Evolutionary conservation across 257 asterid genomes (phyloP), one percentile per base, ranked within the genome.

Genomic region (Rauvolfia tetraphylla): DNA sequence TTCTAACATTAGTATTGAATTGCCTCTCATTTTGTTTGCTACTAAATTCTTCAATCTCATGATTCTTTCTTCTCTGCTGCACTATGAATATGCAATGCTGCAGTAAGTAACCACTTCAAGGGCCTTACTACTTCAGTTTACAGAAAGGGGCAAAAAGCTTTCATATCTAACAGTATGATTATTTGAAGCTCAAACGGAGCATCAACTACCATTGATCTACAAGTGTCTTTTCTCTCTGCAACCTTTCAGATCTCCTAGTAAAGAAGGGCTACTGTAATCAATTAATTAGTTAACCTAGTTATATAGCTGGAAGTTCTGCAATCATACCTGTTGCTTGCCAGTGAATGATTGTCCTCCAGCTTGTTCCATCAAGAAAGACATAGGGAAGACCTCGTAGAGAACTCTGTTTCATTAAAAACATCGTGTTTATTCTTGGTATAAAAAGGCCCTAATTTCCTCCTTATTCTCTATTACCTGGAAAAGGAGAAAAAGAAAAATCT

Each of bases 301-400:
- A n/a, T 7, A 3, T n/a, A 69, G n/a, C 38, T 57, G n/a, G 22
- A 42, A 46, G 17, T 29, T 71, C 33, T 25, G 25, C 1, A 33
- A 12, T 23, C 13, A 58, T 88, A 91, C 99, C 91, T 96, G 79
- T 56, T 86, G 84, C 84, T 95, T 92, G 81, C 99, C 99, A 0
- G 99, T 92, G 75, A 95, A 95, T 3, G 99, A 84, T 72, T 95
- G 98, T 41, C 99, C 99, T 75, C 99, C 98, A 0, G 99, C 99
- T 89, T 95, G 94, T 86, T 95, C 99, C 91, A 95, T 87, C 92
- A 95, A 85, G 86, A 86, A 95, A 41, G 99, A 88, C 99, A 95
- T 92, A n/a, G 99, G 98, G 78, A 95, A 95, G 75, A 92, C 99
- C 86, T 95, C 99, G 36, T 92, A 95, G 25, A 95, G 90, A 72